These are phyloP conservation scores for Amanita molliuscula DNA, from an alignment of 768 basidiomycete genomes.

Conservation along the genomic window DNA sequence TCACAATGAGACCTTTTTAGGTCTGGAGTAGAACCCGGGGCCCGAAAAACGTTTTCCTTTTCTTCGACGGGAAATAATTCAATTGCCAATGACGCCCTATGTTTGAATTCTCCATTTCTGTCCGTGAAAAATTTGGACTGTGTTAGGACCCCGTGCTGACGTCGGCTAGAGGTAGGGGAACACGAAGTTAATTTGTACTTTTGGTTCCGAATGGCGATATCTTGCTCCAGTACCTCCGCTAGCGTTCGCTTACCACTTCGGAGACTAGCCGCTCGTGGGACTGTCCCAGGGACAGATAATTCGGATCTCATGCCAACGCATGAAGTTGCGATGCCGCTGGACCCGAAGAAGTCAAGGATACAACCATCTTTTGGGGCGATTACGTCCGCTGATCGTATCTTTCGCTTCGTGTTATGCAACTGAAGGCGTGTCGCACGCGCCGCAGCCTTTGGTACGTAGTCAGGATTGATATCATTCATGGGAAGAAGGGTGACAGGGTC, in stretches of 20 bases:
- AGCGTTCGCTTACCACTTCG: slow-evolving; percentile 72
- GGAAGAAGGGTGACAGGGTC: slow-evolving; percentile 60
- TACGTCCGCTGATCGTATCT: slow-evolving; percentile 24
- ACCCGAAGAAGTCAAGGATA: slow-evolving; percentile 59
- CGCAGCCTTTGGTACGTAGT: slow-evolving; percentile 36
- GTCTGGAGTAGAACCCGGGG: neutral
- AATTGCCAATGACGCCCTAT: slow-evolving; percentile 13
- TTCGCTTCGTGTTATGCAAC: slow-evolving; percentile 36
- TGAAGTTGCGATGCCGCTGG: slow-evolving; percentile 14
- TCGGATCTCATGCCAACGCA: neutral
- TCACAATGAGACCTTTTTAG: slow-evolving; percentile 12
- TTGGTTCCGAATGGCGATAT: slow-evolving; percentile 24
- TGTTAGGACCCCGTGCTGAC: slow-evolving; percentile 1
- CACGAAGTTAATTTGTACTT: slow-evolving; percentile 30
- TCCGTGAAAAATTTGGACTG: slow-evolving; percentile 29
- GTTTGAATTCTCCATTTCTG: neutral
- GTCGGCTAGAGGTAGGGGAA: slow-evolving; percentile 10
- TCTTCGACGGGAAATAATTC: slow-evolving; percentile 17
- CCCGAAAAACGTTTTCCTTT: slow-evolving; percentile 31
- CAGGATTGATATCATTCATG: slow-evolving; percentile 74
- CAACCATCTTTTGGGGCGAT: slow-evolving; percentile 16
- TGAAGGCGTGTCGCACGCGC: slow-evolving; percentile 14
- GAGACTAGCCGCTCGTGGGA: slow-evolving; percentile 26
- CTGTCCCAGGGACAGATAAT: neutral
- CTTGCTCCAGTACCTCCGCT: slow-evolving; percentile 59